Conservation (phyloP, 1,139 yeast genomes). For the Diutina ranongensis region DNA sequence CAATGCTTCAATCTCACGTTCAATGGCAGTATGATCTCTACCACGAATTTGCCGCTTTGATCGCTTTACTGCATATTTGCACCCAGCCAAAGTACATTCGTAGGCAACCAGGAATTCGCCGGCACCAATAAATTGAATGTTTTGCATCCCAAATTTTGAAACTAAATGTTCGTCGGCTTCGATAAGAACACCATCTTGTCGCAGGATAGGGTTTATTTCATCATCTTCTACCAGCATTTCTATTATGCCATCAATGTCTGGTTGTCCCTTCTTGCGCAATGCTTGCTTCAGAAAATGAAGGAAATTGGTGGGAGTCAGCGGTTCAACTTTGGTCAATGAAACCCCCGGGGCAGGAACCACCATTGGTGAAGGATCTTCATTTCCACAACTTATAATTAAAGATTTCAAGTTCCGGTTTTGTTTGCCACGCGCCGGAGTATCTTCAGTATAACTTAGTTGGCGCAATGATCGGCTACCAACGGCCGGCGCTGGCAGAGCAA, state of each 20-base stretch:
- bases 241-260: conserved; percentile 7
- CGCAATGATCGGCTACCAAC: background rate
- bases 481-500: conserved; percentile 2
- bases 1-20: conserved; percentile 33
- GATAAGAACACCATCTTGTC: conserved; percentile 7
- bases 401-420: background rate
- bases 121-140: conserved; percentile 58
- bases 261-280: background rate
- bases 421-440: background rate
- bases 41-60: conserved; percentile 45
- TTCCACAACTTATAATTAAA: conserved; percentile 1
- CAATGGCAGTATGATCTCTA: conserved; percentile 26
- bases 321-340: conserved; percentile 11
- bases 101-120: conserved; percentile 90
- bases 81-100: conserved; percentile 53
- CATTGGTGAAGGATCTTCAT: background rate
- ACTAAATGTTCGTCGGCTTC: conserved; percentile 45
- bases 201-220: conserved; percentile 2
- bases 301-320: conserved; percentile 21
- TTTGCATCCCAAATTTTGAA: conserved; percentile 50
- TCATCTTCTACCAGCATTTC: conserved; percentile 5
- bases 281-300: background rate
- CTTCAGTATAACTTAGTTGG: background rate
- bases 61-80: conserved; percentile 74
- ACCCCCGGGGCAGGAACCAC: background rate